Base-by-base conservation (phyloP, 2,329 filamentous ascomycete species). In the Fusarium dlaminii region DNA sequence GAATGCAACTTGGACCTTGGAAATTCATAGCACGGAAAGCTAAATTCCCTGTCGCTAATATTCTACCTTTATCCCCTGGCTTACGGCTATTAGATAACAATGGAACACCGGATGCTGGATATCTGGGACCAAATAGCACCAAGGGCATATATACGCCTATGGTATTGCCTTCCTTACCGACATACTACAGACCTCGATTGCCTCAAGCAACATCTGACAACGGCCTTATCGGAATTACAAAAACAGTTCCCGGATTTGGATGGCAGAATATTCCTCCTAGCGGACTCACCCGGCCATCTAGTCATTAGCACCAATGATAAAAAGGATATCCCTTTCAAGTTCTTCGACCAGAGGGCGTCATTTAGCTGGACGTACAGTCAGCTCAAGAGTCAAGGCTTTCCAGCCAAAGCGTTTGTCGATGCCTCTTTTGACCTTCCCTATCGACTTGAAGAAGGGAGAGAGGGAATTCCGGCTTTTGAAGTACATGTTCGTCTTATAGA, bases 61-160 rank as follows among this genome's bases (percentile, higher is more conserved):
- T 40, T n/a, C 1, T n/a, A 9, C 0, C 9, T 40, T n/a, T 9
- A n/a, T n/a, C 8, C 10, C 8, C 8, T 1, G 5, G 22, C 0
- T 40, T 14, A 22, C 5, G 7, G 17, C 3, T 13, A 18, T 5
- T 7, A 5, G 3, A 13, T 27, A 18, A 46, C n/a, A 15, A 43
- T 24, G 17, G 27, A 10, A 20, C 9, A 22, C 18, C 18, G 18
- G 30, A 17, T 14, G 12, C 20, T 30, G 4, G 24, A 29, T 46
- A 46, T 6, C 24, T 29, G 27, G 43, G 43, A 46, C 12, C 43
- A 46, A 22, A 46, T 46, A 6, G 43, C 43, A 6, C 43, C 43
- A 13, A 46, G 43, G 12, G 43, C 24, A 14, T 46, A 46, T 46
- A 46, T 46, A 20, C 43, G 24, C 15, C 43, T 46, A 14, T 29